These are phyloP conservation scores for Botryococcus braunii DNA, from an alignment of 163 green algal species.

Conservation along the genomic window DNA sequence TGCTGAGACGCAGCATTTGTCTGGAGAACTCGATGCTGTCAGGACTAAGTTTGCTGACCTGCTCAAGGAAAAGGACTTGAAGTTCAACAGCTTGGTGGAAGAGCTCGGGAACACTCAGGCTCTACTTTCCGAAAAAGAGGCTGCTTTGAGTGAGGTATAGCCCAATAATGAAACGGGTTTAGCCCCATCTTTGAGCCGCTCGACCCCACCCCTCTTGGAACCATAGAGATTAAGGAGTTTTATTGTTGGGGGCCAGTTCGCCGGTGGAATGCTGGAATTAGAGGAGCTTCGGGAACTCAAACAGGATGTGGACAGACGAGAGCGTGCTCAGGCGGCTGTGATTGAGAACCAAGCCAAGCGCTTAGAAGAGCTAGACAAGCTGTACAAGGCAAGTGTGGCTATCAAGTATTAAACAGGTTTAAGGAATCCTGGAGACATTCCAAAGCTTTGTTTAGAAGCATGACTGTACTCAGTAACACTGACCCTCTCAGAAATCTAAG, in stretches of 20 bases:
- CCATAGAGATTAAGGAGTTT: too few relatives aligned
- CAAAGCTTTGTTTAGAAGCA: background rate
- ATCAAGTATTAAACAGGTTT: background rate
- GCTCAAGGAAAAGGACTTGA: conserved; percentile 40
- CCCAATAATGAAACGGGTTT: too few relatives aligned
- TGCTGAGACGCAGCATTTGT: conserved; percentile 32
- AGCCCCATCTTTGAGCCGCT: too few relatives aligned
- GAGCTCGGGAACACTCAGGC: conserved; percentile 66
- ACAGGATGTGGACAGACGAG: conserved; percentile 75
- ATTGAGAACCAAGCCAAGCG: conserved; percentile 73
- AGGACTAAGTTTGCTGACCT: conserved; percentile 22
- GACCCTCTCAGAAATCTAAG: background rate
- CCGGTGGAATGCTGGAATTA: conserved; percentile 47
- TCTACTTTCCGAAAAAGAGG: conserved; percentile 58
- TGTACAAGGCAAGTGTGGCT: conserved; percentile 57
- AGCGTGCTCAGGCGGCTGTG: conserved; percentile 73
- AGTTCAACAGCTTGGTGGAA: conserved; percentile 70
- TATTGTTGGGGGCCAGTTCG: too few relatives aligned
- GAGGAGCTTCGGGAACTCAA: conserved; percentile 85
- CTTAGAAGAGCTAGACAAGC: conserved; percentile 69
- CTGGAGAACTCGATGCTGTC: conserved; percentile 34
- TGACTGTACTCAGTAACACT: background rate
- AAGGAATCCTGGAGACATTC: background rate
- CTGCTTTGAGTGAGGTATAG: conserved; percentile 29
- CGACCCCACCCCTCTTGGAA: too few relatives aligned